These are phyloP conservation scores for Yueomyces sp. DNA, from an alignment of 1,139 yeast species.

Conservation along the genomic window DNA sequence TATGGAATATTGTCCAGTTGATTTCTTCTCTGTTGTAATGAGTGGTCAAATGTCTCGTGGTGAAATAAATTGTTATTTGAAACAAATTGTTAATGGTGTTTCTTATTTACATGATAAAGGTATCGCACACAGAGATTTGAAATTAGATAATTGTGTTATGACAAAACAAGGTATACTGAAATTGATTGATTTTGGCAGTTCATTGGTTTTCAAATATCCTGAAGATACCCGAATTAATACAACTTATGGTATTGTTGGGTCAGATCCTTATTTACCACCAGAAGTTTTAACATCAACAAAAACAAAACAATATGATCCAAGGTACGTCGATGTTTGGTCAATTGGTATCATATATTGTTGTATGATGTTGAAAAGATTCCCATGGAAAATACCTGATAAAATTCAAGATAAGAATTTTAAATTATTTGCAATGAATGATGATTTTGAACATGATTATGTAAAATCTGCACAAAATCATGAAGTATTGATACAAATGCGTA, in stretches of 20 bases:
- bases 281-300: conserved; percentile 60
- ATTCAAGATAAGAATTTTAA: conserved; percentile 71
- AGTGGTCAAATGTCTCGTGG: conserved; percentile 77
- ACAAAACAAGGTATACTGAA: conserved; percentile 76
- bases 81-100: conserved; percentile 75
- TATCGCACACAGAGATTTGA: conserved; percentile 87
- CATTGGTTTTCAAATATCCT: conserved; percentile 87
- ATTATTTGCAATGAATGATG: conserved; percentile 34
- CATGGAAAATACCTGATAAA: conserved; percentile 83
- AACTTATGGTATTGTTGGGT: conserved; percentile 90
- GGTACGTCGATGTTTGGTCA: conserved; percentile 91
- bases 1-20: conserved; percentile 95
- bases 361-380: conserved; percentile 86
- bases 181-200: conserved; percentile 90
- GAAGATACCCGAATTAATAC: conserved; percentile 63
- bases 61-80: conserved; percentile 81
- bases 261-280: conserved; percentile 95
- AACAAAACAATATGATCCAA: conserved; percentile 60
- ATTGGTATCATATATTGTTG: conserved; percentile 90
- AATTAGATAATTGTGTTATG: conserved; percentile 88
- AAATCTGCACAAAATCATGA: conserved; percentile 37
- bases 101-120: conserved; percentile 77
- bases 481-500: conserved; percentile 19
- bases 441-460: conserved; percentile 31
- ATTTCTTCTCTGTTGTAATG: conserved; percentile 94